Conservation (phyloP, 202 grass and related monocot genomes). For the Setaria italica region DNA sequence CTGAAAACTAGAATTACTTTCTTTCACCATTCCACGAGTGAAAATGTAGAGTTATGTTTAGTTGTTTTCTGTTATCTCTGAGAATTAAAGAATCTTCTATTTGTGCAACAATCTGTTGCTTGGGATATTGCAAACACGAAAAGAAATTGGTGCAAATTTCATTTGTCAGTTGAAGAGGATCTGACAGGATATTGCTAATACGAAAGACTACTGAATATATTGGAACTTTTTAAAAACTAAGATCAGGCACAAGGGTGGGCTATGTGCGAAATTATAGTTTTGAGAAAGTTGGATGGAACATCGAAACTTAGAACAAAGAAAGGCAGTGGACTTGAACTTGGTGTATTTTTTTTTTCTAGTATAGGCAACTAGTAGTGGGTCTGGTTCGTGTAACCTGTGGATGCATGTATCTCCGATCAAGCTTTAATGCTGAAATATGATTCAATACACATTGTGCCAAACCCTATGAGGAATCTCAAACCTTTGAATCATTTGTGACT, state of each 20-base stretch:
- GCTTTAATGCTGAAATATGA: slow-evolving; percentile 23
- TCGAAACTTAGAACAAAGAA: slow-evolving; percentile 10
- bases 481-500: background rate
- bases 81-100: background rate
- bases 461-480: background rate
- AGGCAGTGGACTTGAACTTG: background rate
- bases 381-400: background rate
- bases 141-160: background rate
- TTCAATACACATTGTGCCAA: background rate
- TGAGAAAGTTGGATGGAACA: background rate
- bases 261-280: slow-evolving; percentile 5
- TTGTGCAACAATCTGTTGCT: background rate
- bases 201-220: background rate
- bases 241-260: background rate
- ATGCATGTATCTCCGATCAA: background rate
- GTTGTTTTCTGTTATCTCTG: background rate
- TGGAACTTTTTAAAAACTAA: background rate
- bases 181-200: background rate
- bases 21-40: background rate
- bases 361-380: background rate
- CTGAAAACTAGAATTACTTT: too few relatives aligned
- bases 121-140: background rate
- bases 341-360: slow-evolving; percentile 1
- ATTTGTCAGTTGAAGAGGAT: slow-evolving; percentile 8
- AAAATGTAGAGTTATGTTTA: background rate